These are phyloP conservation scores for Canna indica DNA, from an alignment of 176 grass and related monocot species.

Conservation along the genomic window DNA sequence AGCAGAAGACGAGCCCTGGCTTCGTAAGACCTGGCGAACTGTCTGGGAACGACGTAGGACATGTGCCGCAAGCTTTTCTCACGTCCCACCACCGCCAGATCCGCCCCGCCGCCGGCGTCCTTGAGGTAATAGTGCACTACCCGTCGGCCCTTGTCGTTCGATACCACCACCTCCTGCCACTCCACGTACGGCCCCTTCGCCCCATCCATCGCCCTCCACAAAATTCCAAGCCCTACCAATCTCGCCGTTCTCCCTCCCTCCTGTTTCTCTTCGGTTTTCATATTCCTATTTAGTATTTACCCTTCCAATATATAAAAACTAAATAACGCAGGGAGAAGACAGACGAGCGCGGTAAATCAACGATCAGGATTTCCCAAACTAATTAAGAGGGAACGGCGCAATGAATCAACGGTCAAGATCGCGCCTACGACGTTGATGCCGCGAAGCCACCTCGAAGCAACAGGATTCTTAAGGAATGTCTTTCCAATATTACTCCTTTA, in stretches of 20 bases:
- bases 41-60: constrained; percentile 56
- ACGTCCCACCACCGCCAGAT: constrained; percentile 75
- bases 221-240: too few species aligned
- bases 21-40: constrained; percentile 36
- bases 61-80: constrained; percentile 91
- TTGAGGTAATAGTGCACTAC: constrained; percentile 91
- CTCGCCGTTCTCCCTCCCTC: too few species aligned
- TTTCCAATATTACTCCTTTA: too few species aligned
- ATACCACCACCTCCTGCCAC: constrained; percentile 93
- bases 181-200: constrained; percentile 39
- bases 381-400: not conserved
- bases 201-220: constrained; percentile 36
- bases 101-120: constrained; percentile 26
- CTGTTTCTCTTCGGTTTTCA: too few species aligned
- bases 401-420: not conserved
- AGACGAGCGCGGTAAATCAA: too few species aligned
- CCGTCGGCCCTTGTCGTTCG: constrained; percentile 67
- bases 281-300: too few species aligned
- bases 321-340: too few species aligned
- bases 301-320: too few species aligned
- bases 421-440: not conserved
- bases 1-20: not conserved
- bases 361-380: not conserved
- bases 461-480: too few species aligned
- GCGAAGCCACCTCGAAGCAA: not conserved